Conservation (phyloP, 257 asterid species). For the Solanum stenotomum region DNA sequence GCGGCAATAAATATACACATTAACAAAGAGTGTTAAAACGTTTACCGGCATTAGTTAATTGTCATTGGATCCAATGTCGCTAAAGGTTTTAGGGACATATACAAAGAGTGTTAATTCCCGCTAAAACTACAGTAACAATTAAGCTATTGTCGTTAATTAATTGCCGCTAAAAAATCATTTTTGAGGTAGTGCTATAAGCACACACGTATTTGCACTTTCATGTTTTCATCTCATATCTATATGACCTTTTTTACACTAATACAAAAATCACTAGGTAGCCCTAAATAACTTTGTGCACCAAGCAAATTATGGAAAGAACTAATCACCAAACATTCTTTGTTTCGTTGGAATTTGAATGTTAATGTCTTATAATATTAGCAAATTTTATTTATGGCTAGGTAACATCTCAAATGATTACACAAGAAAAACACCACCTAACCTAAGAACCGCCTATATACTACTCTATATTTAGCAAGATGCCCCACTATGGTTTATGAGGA, state of each 20-base stretch:
- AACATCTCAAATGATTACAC: background rate
- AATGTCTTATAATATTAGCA: background rate
- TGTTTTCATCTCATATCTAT: background rate
- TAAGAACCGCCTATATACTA: background rate
- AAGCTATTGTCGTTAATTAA: no score
- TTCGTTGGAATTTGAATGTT: background rate
- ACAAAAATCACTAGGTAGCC: background rate
- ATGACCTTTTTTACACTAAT: background rate
- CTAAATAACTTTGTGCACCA: background rate
- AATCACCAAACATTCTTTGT: background rate
- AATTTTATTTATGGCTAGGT: background rate
- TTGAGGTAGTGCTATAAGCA: background rate
- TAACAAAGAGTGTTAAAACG: no score
- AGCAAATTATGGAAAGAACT: background rate
- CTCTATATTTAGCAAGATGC: background rate
- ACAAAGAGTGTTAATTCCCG: no score
- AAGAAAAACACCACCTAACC: background rate
- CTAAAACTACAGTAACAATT: no score
- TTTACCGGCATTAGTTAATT: no score
- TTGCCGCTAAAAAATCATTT: no score
- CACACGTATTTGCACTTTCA: background rate
- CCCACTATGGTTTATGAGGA: background rate
- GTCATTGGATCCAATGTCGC: no score
- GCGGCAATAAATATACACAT: no score
- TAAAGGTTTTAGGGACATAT: no score